Evolutionary conservation across 495 filamentous ascomycete genomes (phyloP).

Genomic region (Daldinia bambusicola): DNA sequence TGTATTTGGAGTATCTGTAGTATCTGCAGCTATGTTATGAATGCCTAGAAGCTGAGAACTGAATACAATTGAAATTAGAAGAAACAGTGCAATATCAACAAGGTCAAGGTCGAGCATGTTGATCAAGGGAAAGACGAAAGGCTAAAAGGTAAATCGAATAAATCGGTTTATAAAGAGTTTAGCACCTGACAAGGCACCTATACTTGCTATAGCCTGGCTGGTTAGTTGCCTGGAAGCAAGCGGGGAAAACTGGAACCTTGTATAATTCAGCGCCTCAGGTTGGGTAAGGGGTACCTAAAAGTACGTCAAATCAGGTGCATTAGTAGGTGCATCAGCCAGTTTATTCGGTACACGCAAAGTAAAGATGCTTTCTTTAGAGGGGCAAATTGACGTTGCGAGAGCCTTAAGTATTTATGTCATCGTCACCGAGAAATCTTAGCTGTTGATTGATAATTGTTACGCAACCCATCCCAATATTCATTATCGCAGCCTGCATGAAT

Average conservation of each 20-base stretch:
- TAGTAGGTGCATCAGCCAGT: no score
- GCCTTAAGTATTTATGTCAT: background rate
- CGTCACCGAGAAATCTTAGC: background rate
- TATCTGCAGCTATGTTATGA: background rate
- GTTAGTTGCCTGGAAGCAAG: background rate
- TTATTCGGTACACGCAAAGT: no score
- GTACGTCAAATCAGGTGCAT: background rate
- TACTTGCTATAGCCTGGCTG: no score
- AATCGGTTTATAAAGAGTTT: background rate
- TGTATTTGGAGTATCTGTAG: background rate
- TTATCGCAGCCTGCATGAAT: background rate
- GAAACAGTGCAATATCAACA: background rate
- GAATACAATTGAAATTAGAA: background rate
- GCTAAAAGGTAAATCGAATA: background rate
- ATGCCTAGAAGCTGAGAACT: background rate
- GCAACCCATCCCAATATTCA: background rate
- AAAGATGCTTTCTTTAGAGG: no score
- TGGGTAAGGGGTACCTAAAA: no score
- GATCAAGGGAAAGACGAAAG: background rate
- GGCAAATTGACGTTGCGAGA: background rate
- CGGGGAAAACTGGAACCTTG: slow-evolving; percentile 1
- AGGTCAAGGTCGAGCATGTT: background rate
- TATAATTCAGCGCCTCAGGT: background rate
- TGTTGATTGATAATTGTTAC: background rate
- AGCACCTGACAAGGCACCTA: background rate